phyloP scores from a whole-genome alignment of 2,329 filamentous ascomycete genomes.

The Emergomyces africanus region DNA sequence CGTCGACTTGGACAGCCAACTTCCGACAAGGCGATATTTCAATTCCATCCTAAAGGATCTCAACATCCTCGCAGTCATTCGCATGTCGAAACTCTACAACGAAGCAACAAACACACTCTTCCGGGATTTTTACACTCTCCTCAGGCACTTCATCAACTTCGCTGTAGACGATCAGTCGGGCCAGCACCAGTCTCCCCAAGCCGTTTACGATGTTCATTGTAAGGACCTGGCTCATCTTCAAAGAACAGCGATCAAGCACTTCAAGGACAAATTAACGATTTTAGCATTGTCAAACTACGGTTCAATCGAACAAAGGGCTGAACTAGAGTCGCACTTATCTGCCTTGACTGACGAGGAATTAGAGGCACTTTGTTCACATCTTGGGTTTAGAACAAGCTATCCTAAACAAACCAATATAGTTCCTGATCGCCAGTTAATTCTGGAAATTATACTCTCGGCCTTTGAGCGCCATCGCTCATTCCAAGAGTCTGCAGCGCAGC shows the following conservation, averaged over 20 bases:
- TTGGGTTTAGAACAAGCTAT: constrained; percentile 74
- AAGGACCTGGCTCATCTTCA: constrained; percentile 66
- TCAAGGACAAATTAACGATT: constrained; percentile 83
- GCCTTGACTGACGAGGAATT: constrained; percentile 64
- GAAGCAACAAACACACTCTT: constrained; percentile 63
- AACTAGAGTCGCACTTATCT: constrained; percentile 64
- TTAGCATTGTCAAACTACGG: constrained; percentile 86
- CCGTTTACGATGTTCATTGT: constrained; percentile 72
- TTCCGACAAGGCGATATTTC: constrained; percentile 87
- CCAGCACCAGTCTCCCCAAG: constrained; percentile 55
- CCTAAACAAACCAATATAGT: constrained; percentile 56
- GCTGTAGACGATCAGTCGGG: constrained; percentile 86
- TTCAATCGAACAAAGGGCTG: constrained; percentile 65
- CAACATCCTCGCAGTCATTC: constrained; percentile 65
- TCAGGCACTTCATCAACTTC: constrained; percentile 79
- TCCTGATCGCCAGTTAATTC: constrained; percentile 39
- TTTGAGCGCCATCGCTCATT: constrained; percentile 73
- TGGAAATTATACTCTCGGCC: constrained; percentile 58
- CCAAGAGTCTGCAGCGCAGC: constrained; percentile 59
- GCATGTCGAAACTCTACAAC: constrained; percentile 64
- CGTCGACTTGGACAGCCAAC: constrained; percentile 79
- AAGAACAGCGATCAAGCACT: constrained; percentile 62
- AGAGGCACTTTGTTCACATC: constrained; percentile 49
- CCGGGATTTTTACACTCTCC: constrained; percentile 65
- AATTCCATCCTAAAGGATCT: constrained; percentile 79